A percentile compares a stretch with the other conserved stretches of the same genome.
Evolutionary conservation across 1,284 basidiomycete species (phyloP).

Genomic region (Rhodotorula sp.): DNA sequence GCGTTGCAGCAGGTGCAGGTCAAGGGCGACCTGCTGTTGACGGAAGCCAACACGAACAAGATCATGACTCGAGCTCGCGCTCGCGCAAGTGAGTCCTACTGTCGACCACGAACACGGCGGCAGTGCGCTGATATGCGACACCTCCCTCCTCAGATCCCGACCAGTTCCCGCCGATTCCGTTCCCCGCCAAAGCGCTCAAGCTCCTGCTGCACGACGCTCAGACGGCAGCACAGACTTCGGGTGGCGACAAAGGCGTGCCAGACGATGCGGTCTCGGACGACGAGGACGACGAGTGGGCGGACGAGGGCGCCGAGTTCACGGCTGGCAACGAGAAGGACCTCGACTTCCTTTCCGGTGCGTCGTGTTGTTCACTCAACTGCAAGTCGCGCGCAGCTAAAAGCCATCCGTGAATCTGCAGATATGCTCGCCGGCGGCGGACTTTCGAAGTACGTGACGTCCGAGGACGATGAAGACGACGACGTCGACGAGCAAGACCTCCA

Average conservation of each 20-base stretch:
- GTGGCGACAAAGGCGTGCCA: slow-evolving; percentile 55
- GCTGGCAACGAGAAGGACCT: slow-evolving; percentile 42
- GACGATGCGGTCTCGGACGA: slow-evolving; percentile 62
- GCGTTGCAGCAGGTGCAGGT: slow-evolving; percentile 69
- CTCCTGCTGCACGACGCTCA: slow-evolving; percentile 80
- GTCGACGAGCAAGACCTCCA: slow-evolving; percentile 69
- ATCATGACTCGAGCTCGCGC: slow-evolving; percentile 95
- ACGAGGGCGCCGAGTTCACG: slow-evolving; percentile 63
- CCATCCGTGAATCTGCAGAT: slow-evolving; percentile 46
- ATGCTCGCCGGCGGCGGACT: slow-evolving; percentile 60
- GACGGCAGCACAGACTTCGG: slow-evolving; percentile 62
- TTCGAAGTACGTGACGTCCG: slow-evolving; percentile 61
- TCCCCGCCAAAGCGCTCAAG: slow-evolving; percentile 89
- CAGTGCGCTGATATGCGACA: background rate
- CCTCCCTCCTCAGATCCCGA: slow-evolving; percentile 62
- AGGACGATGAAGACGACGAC: slow-evolving; percentile 67
- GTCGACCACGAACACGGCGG: background rate
- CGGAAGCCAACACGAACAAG: slow-evolving; percentile 73
- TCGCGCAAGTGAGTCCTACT: slow-evolving; percentile 62
- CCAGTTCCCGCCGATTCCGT: slow-evolving; percentile 78
- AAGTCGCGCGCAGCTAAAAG: background rate
- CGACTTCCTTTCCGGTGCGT: slow-evolving; percentile 36
- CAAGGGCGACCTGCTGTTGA: slow-evolving; percentile 89
- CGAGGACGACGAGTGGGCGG: slow-evolving; percentile 87
- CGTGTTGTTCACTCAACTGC: background rate